A percentile compares a stretch with the other conserved stretches of the same genome.
Evolutionary conservation across 1,139 yeast species (phyloP).

Genomic region (Hyphopichia buzzinii): DNA sequence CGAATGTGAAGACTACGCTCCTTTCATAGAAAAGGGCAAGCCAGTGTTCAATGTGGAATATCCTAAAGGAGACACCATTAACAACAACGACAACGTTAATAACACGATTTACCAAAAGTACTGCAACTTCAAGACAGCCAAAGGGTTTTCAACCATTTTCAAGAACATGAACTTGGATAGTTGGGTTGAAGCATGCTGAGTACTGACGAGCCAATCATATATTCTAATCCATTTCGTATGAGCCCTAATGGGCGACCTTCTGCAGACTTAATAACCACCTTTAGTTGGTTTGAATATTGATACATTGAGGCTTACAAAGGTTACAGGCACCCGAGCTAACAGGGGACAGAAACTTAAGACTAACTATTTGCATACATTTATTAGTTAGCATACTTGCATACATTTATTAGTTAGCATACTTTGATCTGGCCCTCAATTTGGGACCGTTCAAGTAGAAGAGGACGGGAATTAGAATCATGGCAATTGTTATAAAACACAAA

Average conservation of each 20-base stretch:
- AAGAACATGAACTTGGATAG: constrained; percentile 18
- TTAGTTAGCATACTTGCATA: too few species aligned
- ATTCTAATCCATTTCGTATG: neutral
- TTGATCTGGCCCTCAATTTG: constrained; percentile 44
- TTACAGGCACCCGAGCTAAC: too few species aligned
- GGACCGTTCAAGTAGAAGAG: constrained; percentile 31
- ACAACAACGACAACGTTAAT: constrained; percentile 8
- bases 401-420: constrained; percentile 25
- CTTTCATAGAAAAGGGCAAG: constrained; percentile 13
- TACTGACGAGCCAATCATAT: neutral
- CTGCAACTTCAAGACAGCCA: constrained; percentile 10
- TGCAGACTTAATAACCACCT: too few species aligned
- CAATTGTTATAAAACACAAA: constrained; percentile 53
- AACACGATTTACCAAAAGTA: constrained; percentile 6
- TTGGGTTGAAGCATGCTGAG: constrained; percentile 10
- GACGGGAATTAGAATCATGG: constrained; percentile 66
- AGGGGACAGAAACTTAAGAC: too few species aligned
- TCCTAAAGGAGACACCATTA: constrained; percentile 15
- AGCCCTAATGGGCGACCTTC: neutral
- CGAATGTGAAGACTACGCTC: constrained; percentile 15
- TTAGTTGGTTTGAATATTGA: too few species aligned
- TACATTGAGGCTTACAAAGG: too few species aligned
- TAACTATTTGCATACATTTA: too few species aligned
- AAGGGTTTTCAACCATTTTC: constrained; percentile 17
- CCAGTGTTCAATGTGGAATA: constrained; percentile 21